Conservation (phyloP, 2,329 filamentous ascomycete genomes). For the Coleophoma crateriformis region DNA sequence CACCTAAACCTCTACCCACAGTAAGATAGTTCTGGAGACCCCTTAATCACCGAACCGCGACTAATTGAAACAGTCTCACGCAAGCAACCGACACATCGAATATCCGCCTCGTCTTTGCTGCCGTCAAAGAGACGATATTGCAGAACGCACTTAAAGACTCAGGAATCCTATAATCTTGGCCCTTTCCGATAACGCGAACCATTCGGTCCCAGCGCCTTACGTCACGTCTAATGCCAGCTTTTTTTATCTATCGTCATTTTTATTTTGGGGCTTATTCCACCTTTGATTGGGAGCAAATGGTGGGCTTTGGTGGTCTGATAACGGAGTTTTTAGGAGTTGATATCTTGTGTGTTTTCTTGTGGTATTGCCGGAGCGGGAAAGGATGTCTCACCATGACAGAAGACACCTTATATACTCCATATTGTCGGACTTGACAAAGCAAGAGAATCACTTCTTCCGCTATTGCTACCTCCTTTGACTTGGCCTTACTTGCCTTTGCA, state of each 20-base stretch:
- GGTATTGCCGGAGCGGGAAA: no score
- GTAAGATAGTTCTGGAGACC: slow-evolving; percentile 46
- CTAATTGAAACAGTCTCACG: slow-evolving; percentile 63
- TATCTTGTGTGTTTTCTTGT: no score
- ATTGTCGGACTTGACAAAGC: no score
- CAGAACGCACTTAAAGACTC: slow-evolving; percentile 98
- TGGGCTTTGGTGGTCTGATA: no score
- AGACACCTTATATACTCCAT: no score
- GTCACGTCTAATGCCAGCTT: slow-evolving; percentile 16
- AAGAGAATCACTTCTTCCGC: no score
- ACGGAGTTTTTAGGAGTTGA: no score
- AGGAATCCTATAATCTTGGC: slow-evolving; percentile 68
- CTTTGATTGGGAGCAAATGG: slow-evolving; percentile 10
- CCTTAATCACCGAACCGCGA: no score
- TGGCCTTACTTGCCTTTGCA: no score
- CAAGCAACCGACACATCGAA: slow-evolving; percentile 99
- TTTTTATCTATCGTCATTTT: slow-evolving; percentile 1
- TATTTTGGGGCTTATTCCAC: slow-evolving; percentile 12
- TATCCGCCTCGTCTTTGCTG: slow-evolving; percentile 94
- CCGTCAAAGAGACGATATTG: slow-evolving; percentile 97
- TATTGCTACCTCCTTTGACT: no score
- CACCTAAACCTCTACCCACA: slow-evolving; percentile 97
- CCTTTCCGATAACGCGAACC: no score
- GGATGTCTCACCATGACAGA: no score
- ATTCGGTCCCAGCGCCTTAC: slow-evolving; percentile 5